Evolutionary conservation across 306 rosid species (phyloP).

Genomic region (Cercis canadensis): DNA sequence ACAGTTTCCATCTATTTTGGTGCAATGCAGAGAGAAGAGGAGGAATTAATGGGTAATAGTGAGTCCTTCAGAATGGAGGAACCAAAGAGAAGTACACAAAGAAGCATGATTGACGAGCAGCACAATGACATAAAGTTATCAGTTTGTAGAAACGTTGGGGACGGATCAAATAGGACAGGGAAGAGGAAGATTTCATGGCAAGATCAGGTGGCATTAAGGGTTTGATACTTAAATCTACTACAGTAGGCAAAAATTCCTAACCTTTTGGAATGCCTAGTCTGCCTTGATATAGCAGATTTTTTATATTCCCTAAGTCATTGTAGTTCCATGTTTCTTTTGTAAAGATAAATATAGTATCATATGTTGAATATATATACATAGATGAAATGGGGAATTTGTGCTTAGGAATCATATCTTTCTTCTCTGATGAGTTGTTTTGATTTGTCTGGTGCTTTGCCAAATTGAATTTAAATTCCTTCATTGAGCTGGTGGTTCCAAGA

Average conservation of each 20-base stretch:
- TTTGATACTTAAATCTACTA: conserved; percentile 49
- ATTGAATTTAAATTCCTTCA: conserved; percentile 11
- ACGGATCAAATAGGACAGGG: conserved; percentile 73
- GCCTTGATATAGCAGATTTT: conserved; percentile 43
- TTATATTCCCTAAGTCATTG: conserved; percentile 27
- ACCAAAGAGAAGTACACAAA: conserved; percentile 65
- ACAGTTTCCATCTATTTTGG: conserved; percentile 18
- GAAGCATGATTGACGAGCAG: conserved; percentile 68
- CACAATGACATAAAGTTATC: conserved; percentile 71
- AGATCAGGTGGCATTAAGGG: conserved; percentile 93
- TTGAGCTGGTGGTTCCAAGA: not conserved
- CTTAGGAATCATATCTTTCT: conserved; percentile 36
- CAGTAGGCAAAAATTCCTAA: conserved; percentile 31
- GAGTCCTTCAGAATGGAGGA: conserved; percentile 65
- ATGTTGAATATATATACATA: conserved; percentile 48
- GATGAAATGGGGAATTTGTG: conserved; percentile 54
- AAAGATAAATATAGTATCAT: conserved; percentile 53
- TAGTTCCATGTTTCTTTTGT: conserved; percentile 50
- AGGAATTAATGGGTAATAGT: conserved; percentile 62
- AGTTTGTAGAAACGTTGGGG: conserved; percentile 71
- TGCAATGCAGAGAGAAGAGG: conserved; percentile 76
- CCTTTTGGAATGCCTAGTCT: conserved; percentile 40
- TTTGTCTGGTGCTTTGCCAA: conserved; percentile 19
- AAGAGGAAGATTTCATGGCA: conserved; percentile 99
- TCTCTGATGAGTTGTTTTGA: not conserved